Conservation (phyloP, 495 filamentous ascomycete species). For the Aspergillus ellipticus region DNA sequence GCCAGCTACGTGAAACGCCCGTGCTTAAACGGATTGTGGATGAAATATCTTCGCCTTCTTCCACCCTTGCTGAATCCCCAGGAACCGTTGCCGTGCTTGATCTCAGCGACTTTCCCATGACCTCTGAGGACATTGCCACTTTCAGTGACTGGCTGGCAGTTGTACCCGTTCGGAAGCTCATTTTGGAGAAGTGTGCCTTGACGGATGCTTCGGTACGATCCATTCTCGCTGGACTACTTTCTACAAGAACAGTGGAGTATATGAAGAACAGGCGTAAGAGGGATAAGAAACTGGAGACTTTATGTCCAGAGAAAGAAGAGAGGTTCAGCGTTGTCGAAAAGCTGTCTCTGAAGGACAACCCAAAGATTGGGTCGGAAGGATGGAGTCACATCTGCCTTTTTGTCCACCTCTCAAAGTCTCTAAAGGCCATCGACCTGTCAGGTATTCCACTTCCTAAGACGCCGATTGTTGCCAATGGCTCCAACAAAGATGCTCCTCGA, state of each 20-base stretch:
- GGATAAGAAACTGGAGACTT: constrained; percentile 21
- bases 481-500: constrained; percentile 1
- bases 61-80: constrained; percentile 53
- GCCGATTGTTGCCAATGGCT: constrained; percentile 18
- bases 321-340: constrained; percentile 75
- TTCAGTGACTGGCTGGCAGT: constrained; percentile 92
- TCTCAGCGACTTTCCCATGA: constrained; percentile 78
- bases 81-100: constrained; percentile 79
- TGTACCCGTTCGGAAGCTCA: constrained; percentile 80
- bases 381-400: constrained; percentile 92
- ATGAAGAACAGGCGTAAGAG: constrained; percentile 44
- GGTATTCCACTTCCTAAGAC: constrained; percentile 73
- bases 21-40: constrained; percentile 85
- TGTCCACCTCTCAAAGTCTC: constrained; percentile 78
- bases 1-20: constrained; percentile 85
- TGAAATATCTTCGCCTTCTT: constrained; percentile 69
- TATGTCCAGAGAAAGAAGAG: constrained; percentile 30
- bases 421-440: constrained; percentile 83
- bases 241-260: constrained; percentile 64
- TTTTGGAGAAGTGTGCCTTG: constrained; percentile 81
- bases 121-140: constrained; percentile 75
- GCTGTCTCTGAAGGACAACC: constrained; percentile 83
- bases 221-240: constrained; percentile 80
- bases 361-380: constrained; percentile 76
- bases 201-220: constrained; percentile 82